Evolutionary conservation across 768 basidiomycete genomes (phyloP).

Genomic region (Leccinum pellstonianum): DNA sequence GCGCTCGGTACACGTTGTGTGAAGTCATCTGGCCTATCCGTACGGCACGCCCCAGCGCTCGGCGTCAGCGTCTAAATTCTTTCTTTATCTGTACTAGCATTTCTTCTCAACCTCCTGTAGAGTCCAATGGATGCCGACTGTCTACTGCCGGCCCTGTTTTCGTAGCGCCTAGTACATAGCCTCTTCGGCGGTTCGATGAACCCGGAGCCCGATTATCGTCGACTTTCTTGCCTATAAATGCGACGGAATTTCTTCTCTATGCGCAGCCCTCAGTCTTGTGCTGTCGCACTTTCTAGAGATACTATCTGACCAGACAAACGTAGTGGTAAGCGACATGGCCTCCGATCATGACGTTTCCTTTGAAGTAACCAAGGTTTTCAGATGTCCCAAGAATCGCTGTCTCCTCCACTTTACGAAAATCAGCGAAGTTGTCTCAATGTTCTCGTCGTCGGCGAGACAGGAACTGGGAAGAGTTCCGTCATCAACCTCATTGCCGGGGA

Average conservation of each 20-base stretch:
- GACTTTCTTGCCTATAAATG: background rate
- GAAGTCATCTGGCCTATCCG: too few species aligned
- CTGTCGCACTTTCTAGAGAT: background rate
- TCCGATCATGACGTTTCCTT: background rate
- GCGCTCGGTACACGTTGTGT: background rate
- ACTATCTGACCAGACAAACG: background rate
- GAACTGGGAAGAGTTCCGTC: constrained; percentile 39
- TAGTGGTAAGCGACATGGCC: constrained; percentile 10
- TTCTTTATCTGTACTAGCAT: background rate
- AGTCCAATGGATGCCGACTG: background rate
- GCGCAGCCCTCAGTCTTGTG: background rate
- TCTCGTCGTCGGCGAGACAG: constrained; percentile 36
- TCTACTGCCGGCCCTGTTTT: background rate
- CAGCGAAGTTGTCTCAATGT: constrained; percentile 31
- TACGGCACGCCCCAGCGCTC: background rate
- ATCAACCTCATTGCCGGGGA: constrained; percentile 38
- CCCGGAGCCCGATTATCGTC: background rate
- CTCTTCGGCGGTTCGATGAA: background rate
- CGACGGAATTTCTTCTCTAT: background rate
- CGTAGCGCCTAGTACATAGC: background rate
- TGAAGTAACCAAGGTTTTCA: background rate
- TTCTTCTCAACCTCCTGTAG: background rate
- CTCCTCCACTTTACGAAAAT: constrained; percentile 6
- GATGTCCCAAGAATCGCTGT: constrained; percentile 3
- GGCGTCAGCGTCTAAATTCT: background rate